Evolutionary conservation across 148 eudicot species (phyloP).

Genomic region (Fagopyrum esculentum): DNA sequence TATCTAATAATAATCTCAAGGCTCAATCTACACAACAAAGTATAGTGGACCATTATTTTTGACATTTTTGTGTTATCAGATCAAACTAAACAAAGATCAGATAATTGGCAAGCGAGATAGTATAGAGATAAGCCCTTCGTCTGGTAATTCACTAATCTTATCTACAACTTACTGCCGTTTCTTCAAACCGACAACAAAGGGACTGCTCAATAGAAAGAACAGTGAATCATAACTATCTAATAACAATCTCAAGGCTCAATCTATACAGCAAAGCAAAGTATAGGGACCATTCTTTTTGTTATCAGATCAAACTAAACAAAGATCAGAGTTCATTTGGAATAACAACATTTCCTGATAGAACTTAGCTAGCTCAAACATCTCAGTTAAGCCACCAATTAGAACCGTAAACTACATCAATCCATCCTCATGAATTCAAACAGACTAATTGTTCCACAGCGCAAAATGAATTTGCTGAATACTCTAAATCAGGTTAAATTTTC

Average conservation of each 20-base stretch:
- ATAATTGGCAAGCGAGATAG: not conserved
- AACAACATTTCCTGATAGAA: not conserved
- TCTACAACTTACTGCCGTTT: not conserved
- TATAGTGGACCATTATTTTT: not conserved
- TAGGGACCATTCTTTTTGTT: not conserved
- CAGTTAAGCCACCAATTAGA: not conserved
- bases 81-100: too few relatives aligned
- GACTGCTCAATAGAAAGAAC: not conserved
- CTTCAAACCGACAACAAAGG: not conserved
- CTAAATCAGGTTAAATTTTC: not conserved
- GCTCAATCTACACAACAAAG: not conserved
- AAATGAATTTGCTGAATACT: not conserved
- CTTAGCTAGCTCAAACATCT: not conserved
- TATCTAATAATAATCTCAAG: not conserved
- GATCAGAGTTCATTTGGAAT: not conserved
- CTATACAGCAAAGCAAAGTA: not conserved
- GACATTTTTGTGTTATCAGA: too few relatives aligned
- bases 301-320: not conserved
- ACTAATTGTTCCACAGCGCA: not conserved
- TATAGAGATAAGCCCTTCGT: slow-evolving; percentile 5
- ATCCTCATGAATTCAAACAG: not conserved
- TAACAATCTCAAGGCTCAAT: not conserved
- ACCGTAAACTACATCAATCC: not conserved
- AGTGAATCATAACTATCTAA: not conserved
- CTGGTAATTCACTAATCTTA: slow-evolving; percentile 11